These are phyloP conservation scores for Alloascoidea africana DNA, from an alignment of 805 yeast genomes.

Conservation along the genomic window DNA sequence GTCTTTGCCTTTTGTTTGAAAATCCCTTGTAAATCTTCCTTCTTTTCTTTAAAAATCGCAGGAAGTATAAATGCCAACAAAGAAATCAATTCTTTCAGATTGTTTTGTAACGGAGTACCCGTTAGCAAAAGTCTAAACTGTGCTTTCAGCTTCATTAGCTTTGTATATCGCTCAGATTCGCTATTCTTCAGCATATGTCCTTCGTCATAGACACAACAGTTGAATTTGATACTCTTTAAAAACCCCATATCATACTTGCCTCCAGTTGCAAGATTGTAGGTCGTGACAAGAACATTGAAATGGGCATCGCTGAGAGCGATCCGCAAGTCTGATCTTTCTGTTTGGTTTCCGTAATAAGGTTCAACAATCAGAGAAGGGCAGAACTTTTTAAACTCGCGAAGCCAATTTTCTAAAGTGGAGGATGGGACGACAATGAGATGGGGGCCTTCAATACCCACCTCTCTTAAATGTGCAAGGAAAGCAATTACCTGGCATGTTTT, in stretches of 20 bases:
- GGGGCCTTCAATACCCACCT: conserved; percentile 54
- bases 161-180: conserved; percentile 69
- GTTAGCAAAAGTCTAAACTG: conserved; percentile 78
- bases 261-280: conserved; percentile 86
- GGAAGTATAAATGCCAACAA: conserved; percentile 87
- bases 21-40: conserved; percentile 66
- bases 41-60: conserved; percentile 58
- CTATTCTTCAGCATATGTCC: conserved; percentile 96
- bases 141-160: conserved; percentile 73
- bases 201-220: conserved; percentile 89
- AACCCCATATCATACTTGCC: conserved; percentile 70
- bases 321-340: conserved; percentile 75
- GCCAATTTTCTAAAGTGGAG: conserved; percentile 94
- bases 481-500: conserved; percentile 94
- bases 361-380: conserved; percentile 70
- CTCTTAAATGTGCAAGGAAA: conserved; percentile 73
- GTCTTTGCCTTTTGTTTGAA: conserved; percentile 83
- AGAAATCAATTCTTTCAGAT: conserved; percentile 79
- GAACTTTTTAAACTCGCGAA: conserved; percentile 82
- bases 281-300: conserved; percentile 86
- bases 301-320: conserved; percentile 39
- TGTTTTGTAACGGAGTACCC: conserved; percentile 95
- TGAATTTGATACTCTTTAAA: conserved; percentile 57
- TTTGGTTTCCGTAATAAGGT: conserved; percentile 85
- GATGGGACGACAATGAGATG: conserved; percentile 93